Evolutionary conservation across 768 basidiomycete genomes (phyloP), one percentile per base, ranked within the genome.

Genomic region (Rhodotorula paludigena): DNA sequence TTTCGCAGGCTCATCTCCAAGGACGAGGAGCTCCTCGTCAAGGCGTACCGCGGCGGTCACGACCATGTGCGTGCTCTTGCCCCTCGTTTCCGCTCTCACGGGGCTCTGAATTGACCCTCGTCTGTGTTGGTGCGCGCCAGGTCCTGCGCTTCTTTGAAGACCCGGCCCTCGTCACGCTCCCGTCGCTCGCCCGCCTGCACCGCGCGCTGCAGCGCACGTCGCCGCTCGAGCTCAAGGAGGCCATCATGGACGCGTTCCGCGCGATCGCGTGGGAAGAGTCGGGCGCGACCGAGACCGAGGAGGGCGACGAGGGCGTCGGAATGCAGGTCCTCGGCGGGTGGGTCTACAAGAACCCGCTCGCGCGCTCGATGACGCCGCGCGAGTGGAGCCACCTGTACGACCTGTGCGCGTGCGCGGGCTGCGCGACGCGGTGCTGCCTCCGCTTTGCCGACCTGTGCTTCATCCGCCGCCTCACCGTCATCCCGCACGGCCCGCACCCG

Each of bases 111-210:
- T n/a, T n/a, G 11, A 23, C 33, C 28, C 42, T 35, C 12, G 41
- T 25, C 9, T 14, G 5, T 41, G 16, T n/a, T n/a, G n/a, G n/a
- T n/a, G n/a, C n/a, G n/a, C n/a, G n/a, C n/a, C 68, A 70, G 64
- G 71, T 72, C 61, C 57, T 73, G 2, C 63, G 71, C 20, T 73
- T 73, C 64, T 69, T 73, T 48, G 71, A 73, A 48, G 67, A 73
- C 61, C 64, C 64, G 11, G 47, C 51, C 2, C 59, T 61, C 63
- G 66, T 67, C 39, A 61, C 71, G 5, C 58, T 69, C 5, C 55
- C 60, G 8, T 60, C 60, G 9, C 64, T 73, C 52, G 44, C 51
- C 0, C 67, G 68, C 12, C 60, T 73, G 23, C 63, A 61, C 30
- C 55, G 47, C 32, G 57, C 57, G 15, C 45, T 73, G 7, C 71